Evolutionary conservation across 1,139 yeast genomes (phyloP).

Genomic region (Trichomonascaceae sp.): DNA sequence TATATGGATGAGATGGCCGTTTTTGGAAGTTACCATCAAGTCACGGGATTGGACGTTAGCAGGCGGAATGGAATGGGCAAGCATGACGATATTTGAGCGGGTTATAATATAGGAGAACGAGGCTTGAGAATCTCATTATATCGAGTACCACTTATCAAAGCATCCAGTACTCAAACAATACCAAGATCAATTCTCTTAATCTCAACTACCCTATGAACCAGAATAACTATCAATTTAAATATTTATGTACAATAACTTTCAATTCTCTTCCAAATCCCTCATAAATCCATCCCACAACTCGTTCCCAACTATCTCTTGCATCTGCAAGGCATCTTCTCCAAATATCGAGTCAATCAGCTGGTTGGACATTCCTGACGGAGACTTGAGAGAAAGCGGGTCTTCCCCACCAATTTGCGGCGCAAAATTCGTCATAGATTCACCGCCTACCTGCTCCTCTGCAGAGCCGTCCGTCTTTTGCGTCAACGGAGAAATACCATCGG

Average conservation of each 20-base stretch:
- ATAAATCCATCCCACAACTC: slow-evolving; percentile 26
- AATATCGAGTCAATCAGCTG: slow-evolving; percentile 2
- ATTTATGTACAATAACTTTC: neutral
- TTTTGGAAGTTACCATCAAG: slow-evolving; percentile 23
- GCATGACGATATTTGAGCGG: slow-evolving; percentile 15
- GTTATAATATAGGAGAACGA: slow-evolving; percentile 4
- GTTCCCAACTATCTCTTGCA: slow-evolving; percentile 17
- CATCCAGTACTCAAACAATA: too few species aligned
- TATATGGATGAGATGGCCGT: slow-evolving; percentile 28
- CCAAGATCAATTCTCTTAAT: neutral
- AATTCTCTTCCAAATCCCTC: slow-evolving; percentile 15
- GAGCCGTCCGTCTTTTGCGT: slow-evolving; percentile 11
- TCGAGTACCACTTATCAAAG: too few species aligned
- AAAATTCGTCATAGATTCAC: neutral
- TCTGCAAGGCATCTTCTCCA: slow-evolving; percentile 2
- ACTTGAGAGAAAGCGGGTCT: neutral
- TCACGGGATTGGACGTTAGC: slow-evolving; percentile 27
- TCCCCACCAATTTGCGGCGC: neutral
- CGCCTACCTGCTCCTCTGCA: neutral
- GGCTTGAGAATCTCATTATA: too few species aligned
- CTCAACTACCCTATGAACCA: neutral
- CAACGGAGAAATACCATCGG: slow-evolving; percentile 15
- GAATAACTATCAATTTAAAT: neutral
- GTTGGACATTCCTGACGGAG: slow-evolving; percentile 1
- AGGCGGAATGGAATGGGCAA: slow-evolving; percentile 21